phyloP scores from a whole-genome alignment of 2,329 filamentous ascomycete genomes.

The Ascosphaera pollenicola region DNA sequence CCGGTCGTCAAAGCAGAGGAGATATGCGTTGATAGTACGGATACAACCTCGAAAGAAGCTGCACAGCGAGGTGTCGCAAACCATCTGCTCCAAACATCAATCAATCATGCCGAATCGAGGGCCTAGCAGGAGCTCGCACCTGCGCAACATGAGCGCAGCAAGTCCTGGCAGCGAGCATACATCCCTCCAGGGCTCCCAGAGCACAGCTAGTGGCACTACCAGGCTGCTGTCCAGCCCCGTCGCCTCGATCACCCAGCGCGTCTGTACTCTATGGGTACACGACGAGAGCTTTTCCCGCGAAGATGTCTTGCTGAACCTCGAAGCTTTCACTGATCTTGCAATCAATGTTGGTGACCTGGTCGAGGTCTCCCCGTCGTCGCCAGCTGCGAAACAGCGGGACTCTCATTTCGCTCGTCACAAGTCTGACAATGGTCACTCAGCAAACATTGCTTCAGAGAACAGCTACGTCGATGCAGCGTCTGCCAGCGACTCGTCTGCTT shows the following conservation, averaged over 20 bases:
- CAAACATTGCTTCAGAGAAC: background rate
- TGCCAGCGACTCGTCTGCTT: slow-evolving; percentile 6
- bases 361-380: slow-evolving; percentile 40
- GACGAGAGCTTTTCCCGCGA: slow-evolving; percentile 59
- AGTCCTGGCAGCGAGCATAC: slow-evolving; percentile 12
- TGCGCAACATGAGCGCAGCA: slow-evolving; percentile 19
- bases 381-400: slow-evolving; percentile 19
- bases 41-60: too few species aligned
- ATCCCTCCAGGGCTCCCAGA: slow-evolving; percentile 9
- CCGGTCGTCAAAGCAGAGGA: too few species aligned
- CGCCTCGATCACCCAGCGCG: slow-evolving; percentile 11
- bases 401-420: slow-evolving; percentile 8
- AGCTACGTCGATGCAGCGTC: background rate
- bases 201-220: slow-evolving; percentile 11
- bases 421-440: slow-evolving; percentile 9
- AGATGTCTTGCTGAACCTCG: slow-evolving; percentile 58
- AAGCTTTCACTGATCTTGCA: slow-evolving; percentile 40
- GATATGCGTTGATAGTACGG: too few species aligned
- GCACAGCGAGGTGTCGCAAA: too few species aligned
- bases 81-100: too few species aligned
- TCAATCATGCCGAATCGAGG: slow-evolving; percentile 21
- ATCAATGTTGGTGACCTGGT: slow-evolving; percentile 47
- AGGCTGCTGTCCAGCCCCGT: slow-evolving; percentile 7
- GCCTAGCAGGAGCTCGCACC: slow-evolving; percentile 18
- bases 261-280: slow-evolving; percentile 32